Base-by-base conservation (phyloP, 208 protist species). In the Acanthamoeba royreba region DNA sequence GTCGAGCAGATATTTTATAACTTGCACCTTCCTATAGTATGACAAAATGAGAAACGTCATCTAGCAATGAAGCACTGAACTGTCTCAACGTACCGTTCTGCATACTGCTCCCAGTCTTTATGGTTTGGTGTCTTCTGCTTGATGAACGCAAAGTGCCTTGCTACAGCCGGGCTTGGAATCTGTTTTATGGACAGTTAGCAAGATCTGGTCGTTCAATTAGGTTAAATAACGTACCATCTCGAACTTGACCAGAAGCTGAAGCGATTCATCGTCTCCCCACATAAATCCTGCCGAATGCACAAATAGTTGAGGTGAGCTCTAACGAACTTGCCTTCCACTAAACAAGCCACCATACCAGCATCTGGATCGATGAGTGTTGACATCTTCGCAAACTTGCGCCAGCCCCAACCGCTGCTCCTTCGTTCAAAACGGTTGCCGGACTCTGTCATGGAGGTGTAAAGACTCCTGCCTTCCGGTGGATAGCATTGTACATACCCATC, bases 361-460 rank as follows among this genome's bases (percentile, higher is more conserved):
- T 88, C 79, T 19, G 43, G 43, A 7, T 88, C 49, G 79, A 28
- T 61, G 49, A 88, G 79, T 3, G 43, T 61, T 4, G 43, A 63
- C 49, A 88, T 63, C 79, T 88, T 88, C 4, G 43, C 47, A 28
- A 88, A 88, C 47, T 88, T 88, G 22, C 79, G 43, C 79, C 79
- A 88, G 35, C 79, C 79, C 79, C 79, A 88, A 7, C 79, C 79
- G 28, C 49, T 61, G 49, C 79, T 61, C 4, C 49, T 9, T 28
- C 79, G 79, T 47, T 53, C 47, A 31, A 88, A 88, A 17, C 42
- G 42, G 22, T 88, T 88, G 13, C 79, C 79, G 9, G 79, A 88
- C 31, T 88, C 79, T 88, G 22, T 69, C 7, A 77, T n/a, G n/a
- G n/a, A n/a, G n/a, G n/a, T n/a, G n/a, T n/a, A n/a, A n/a, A n/a